Conservation (phyloP, 2,329 filamentous ascomycete genomes). For the Cladophialophora immunda region DNA sequence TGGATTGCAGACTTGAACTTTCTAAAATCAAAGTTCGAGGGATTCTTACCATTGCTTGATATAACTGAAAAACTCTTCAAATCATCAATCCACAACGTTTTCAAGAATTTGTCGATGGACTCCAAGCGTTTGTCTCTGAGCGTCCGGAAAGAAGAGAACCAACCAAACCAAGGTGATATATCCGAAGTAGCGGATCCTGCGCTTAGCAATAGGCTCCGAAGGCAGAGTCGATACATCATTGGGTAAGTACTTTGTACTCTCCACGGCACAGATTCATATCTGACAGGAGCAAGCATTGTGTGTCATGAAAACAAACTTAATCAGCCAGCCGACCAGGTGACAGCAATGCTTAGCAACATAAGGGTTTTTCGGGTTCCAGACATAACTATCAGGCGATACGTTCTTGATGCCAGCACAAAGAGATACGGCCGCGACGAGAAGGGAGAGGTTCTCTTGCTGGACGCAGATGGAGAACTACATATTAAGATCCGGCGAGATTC, state of each 20-base stretch:
- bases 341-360: slow-evolving; percentile 21
- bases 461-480: slow-evolving; percentile 23
- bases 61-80: slow-evolving; percentile 13
- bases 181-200: slow-evolving; percentile 19
- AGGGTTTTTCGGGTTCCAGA: slow-evolving; percentile 23
- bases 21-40: slow-evolving; percentile 22
- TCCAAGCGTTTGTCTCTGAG: slow-evolving; percentile 23
- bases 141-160: slow-evolving; percentile 25
- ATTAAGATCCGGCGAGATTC: slow-evolving; percentile 18
- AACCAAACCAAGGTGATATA: slow-evolving; percentile 8
- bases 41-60: slow-evolving; percentile 26
- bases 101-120: slow-evolving; percentile 22
- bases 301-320: slow-evolving; percentile 16
- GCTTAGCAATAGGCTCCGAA: slow-evolving; percentile 22
- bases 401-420: slow-evolving; percentile 19
- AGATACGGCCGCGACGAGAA: slow-evolving; percentile 22
- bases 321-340: slow-evolving; percentile 11
- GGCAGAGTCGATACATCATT: slow-evolving; percentile 27
- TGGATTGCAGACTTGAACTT: slow-evolving; percentile 29
- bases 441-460: slow-evolving; percentile 21
- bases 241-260: slow-evolving; percentile 19
- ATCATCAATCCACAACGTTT: slow-evolving; percentile 26
- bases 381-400: slow-evolving; percentile 23
- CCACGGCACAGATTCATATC: slow-evolving; percentile 10
- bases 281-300: slow-evolving; percentile 25